Conservation (phyloP, 345 rosid species). For the Gossypium australe region DNA sequence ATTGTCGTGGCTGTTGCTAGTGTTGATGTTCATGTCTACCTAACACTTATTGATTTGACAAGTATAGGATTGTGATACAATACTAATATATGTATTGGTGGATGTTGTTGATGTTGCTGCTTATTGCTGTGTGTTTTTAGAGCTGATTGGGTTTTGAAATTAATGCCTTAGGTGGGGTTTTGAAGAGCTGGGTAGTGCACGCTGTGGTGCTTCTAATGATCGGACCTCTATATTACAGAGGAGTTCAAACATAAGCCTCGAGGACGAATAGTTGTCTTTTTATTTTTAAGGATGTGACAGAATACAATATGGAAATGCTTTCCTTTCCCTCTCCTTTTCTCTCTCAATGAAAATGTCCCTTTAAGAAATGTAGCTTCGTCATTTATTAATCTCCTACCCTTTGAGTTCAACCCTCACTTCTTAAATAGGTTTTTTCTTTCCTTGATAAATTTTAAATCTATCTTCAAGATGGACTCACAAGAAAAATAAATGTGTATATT, state of each 20-base stretch:
- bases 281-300: neutral
- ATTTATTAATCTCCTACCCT: too few species aligned
- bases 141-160: neutral
- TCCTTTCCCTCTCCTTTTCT: too few species aligned
- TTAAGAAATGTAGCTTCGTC: too few species aligned
- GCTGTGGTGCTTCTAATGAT: neutral
- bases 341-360: too few species aligned
- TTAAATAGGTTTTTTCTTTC: neutral
- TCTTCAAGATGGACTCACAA: neutral
- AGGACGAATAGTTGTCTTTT: neutral
- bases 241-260: neutral
- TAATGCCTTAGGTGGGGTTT: neutral
- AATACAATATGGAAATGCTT: too few species aligned
- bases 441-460: neutral
- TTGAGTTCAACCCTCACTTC: neutral
- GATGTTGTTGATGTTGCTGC: neutral
- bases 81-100: neutral
- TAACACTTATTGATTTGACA: neutral
- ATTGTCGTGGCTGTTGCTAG: neutral
- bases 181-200: neutral
- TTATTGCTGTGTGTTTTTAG: neutral
- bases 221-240: neutral
- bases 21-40: neutral
- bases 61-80: neutral
- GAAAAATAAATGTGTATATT: neutral